Conservation (phyloP, 345 rosid genomes). For the Bruguiera parviflora region DNA sequence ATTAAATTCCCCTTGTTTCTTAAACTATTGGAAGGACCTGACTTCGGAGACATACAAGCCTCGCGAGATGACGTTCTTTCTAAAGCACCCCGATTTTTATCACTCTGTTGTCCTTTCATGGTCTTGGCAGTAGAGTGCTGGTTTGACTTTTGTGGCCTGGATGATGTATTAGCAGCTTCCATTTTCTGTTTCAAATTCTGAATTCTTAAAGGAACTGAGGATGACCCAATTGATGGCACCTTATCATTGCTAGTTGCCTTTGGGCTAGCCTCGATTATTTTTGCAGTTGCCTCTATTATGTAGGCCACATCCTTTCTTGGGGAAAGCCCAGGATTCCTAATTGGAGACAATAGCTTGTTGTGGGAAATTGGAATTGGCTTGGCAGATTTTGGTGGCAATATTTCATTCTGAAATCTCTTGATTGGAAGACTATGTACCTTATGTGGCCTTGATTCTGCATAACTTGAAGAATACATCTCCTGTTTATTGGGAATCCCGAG, state of each 20-base stretch:
- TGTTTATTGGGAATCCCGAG: slow-evolving; percentile 29
- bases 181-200: slow-evolving; percentile 71
- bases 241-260: slow-evolving; percentile 34
- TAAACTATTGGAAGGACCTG: slow-evolving; percentile 29
- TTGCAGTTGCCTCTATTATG: slow-evolving; percentile 78
- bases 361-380: slow-evolving; percentile 56
- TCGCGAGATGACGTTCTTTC: slow-evolving; percentile 24
- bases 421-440: slow-evolving; percentile 49
- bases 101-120: slow-evolving; percentile 36
- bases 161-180: slow-evolving; percentile 52
- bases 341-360: slow-evolving; percentile 75
- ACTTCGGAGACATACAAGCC: slow-evolving; percentile 23
- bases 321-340: slow-evolving; percentile 55
- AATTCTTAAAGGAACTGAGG: slow-evolving; percentile 70
- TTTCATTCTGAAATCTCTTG: slow-evolving; percentile 78
- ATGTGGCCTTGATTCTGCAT: slow-evolving; percentile 33
- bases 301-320: slow-evolving; percentile 49
- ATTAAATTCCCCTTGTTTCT: slow-evolving; percentile 44
- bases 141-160: slow-evolving; percentile 40
- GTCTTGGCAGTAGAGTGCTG: slow-evolving; percentile 20
- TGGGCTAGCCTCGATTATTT: slow-evolving; percentile 74
- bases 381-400: slow-evolving; percentile 70
- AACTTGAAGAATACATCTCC: slow-evolving; percentile 35
- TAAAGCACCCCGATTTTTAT: slow-evolving; percentile 29
- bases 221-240: slow-evolving; percentile 40